Percentiles rank a stretch among this genome's conserved stretches.
Conservation (phyloP, 2,329 filamentous ascomycete species). For the Colletotrichum higginsianum region DNA sequence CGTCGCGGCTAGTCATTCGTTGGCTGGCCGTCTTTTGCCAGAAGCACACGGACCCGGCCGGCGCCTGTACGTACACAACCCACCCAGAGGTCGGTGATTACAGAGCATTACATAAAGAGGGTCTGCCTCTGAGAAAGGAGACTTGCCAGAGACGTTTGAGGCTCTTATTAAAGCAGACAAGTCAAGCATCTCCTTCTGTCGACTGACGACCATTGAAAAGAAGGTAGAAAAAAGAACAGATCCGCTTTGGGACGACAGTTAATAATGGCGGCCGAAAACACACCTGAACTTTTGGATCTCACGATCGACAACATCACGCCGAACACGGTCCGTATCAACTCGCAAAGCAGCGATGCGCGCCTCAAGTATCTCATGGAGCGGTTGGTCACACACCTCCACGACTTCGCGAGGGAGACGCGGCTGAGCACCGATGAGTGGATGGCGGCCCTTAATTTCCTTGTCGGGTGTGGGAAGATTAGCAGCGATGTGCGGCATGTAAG, state of each 20-base stretch:
- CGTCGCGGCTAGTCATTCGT: background rate
- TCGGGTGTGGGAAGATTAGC: constrained; percentile 77
- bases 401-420: constrained; percentile 82
- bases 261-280: constrained; percentile 29
- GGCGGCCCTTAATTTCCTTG: constrained; percentile 78
- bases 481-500: constrained; percentile 76
- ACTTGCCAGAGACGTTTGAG: background rate
- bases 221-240: background rate
- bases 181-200: no score
- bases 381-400: constrained; percentile 80
- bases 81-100: constrained; percentile 37
- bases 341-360: constrained; percentile 72
- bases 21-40: background rate
- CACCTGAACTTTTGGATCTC: constrained; percentile 74
- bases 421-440: constrained; percentile 83
- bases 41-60: background rate
- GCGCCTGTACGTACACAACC: constrained; percentile 10
- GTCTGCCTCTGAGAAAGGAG: background rate
- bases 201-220: background rate
- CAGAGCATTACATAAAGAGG: constrained; percentile 43
- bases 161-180: constrained; percentile 1
- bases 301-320: constrained; percentile 83
- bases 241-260: background rate
- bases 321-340: constrained; percentile 80
- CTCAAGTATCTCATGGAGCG: constrained; percentile 79